Evolutionary conservation across 2,329 filamentous ascomycete species (phyloP), one percentile per base, ranked within the genome.

Genomic region (Ophiognomonia clavigignenti-juglandacearum): DNA sequence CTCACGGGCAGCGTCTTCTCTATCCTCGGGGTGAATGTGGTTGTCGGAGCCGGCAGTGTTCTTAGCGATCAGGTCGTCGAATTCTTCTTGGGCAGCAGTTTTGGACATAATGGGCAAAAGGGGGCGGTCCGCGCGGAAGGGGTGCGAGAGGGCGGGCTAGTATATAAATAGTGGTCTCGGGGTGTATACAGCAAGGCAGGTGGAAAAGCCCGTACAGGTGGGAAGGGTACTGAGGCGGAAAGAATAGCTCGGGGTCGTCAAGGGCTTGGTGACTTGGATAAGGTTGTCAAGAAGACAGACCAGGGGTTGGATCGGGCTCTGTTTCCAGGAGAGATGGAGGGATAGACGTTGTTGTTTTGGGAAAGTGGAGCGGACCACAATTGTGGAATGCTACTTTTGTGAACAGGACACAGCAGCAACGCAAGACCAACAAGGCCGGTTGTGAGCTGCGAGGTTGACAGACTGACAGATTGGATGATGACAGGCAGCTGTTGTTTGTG

Each of bases 71-170:
- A 86, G 74, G 54, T 70, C 65, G 63, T 83, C 77, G 64, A 83
- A 85, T 66, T 86, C 81, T 70, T 84, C 79, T 64, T 84, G 78
- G 43, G 81, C 81, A 48, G 78, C 70, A 45, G 80, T 81, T 42
- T 65, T 68, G 54, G 75, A 68, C 77, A 81, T 81, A 62, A 45
- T 72, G 70, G 46, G 42, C 50, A 45, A 56, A 50, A 45, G 48
- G 48, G 39, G 56, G 53, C 35, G 37, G 52, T 32, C n/a, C n/a
- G n/a, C n/a, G n/a, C n/a, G n/a, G n/a, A 48, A 19, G 39, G 31
- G 42, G 40, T 32, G 46, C 43, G 49, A 48, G 48, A 45, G 52
- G 55, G 43, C 29, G 56, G 54, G 57, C 56, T 43, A 59, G 58
- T 55, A 55, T 63, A 67, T 75, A 73, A 67, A 61, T 53, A 54